Evolutionary conservation across 129 eudicot species (phyloP).

Genomic region (Mikania micrantha): DNA sequence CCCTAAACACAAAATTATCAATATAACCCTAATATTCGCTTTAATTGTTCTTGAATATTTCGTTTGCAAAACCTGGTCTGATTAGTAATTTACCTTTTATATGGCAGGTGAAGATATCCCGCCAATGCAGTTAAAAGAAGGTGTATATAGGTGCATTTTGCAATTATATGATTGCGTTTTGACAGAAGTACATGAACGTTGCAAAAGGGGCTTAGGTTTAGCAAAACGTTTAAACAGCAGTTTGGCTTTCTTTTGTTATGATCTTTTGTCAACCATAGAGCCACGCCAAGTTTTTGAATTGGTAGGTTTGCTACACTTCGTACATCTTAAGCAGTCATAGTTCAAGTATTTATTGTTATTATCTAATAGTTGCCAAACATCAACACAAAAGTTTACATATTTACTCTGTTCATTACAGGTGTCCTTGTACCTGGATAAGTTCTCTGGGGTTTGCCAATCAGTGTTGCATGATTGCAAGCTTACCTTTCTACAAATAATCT

Average conservation of each 20-base stretch:
- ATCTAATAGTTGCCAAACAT: constrained; percentile 3
- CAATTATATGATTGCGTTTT: constrained; percentile 95
- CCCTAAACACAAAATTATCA: too few relatives aligned
- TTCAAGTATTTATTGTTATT: constrained; percentile 4
- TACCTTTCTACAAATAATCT: constrained; percentile 87
- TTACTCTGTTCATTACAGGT: constrained; percentile 48
- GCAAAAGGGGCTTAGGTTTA: constrained; percentile 89
- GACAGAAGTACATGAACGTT: constrained; percentile 98
- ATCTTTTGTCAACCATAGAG: constrained; percentile 82
- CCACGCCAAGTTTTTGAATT: constrained; percentile 99
- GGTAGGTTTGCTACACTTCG: constrained; percentile 44
- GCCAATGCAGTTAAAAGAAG: constrained; percentile 97
- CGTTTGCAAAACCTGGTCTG: neutral
- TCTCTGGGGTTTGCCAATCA: constrained; percentile 89
- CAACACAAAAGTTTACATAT: neutral
- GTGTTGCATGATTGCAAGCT: constrained; percentile 99
- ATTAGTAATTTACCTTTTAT: constrained; percentile 13
- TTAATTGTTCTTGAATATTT: constrained; percentile 17
- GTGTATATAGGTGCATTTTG: constrained; percentile 93
- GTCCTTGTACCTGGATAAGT: constrained; percentile 93
- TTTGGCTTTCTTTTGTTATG: constrained; percentile 95
- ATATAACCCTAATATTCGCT: too few relatives aligned
- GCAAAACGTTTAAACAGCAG: constrained; percentile 94
- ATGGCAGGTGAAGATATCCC: constrained; percentile 89
- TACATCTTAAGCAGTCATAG: constrained; percentile 3